These are phyloP conservation scores for Coemansia sp. DNA, from an alignment of 192 early-diverging fungal genomes.

Conservation along the genomic window DNA sequence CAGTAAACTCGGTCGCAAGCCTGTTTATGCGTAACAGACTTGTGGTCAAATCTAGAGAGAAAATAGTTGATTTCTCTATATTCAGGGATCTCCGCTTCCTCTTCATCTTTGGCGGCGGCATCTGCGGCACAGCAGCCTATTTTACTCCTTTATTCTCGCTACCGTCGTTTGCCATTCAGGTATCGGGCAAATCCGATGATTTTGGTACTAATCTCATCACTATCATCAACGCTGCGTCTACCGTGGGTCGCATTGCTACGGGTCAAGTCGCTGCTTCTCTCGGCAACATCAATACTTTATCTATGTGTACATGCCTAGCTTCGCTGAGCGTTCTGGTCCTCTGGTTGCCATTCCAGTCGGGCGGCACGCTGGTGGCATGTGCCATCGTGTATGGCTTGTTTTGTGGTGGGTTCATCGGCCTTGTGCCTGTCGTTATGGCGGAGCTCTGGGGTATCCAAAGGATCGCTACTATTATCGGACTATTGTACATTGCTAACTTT, in stretches of 20 bases:
- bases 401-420: constrained; percentile 59
- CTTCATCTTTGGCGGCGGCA: constrained; percentile 36
- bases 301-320: constrained; percentile 50
- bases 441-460: constrained; percentile 60
- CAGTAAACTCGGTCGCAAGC: constrained; percentile 41
- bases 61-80: constrained; percentile 49
- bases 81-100: constrained; percentile 55
- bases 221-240: constrained; percentile 67
- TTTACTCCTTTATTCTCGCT: constrained; percentile 64
- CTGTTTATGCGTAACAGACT: constrained; percentile 48
- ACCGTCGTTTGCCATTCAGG: constrained; percentile 41
- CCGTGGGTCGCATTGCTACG: constrained; percentile 63
- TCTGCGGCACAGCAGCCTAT: constrained; percentile 59
- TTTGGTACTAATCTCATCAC: constrained; percentile 63
- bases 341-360: constrained; percentile 58
- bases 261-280: constrained; percentile 62
- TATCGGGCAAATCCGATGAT: constrained; percentile 34
- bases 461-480: constrained; percentile 60
- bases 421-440: constrained; percentile 60
- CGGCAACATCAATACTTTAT: constrained; percentile 66
- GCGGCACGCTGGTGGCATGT: constrained; percentile 47
- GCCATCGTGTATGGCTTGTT: constrained; percentile 61
- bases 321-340: constrained; percentile 53
- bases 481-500: constrained; percentile 59
- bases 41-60: constrained; percentile 22